Conservation (phyloP, 116 monocot species). For the Cymodocea nodosa region DNA sequence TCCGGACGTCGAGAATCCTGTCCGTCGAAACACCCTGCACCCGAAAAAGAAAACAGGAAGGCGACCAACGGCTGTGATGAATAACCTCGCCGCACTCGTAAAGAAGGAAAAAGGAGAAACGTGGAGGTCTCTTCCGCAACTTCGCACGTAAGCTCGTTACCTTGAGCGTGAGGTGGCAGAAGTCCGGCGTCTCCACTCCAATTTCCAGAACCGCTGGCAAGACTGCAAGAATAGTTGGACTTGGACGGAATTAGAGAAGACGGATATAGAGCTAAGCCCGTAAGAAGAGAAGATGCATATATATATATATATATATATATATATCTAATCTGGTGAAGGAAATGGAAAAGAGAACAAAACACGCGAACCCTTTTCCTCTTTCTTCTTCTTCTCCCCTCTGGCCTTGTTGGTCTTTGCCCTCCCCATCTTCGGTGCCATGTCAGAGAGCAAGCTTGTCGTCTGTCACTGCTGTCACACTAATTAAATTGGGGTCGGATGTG, state of each 20-base stretch:
- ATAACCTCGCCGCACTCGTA: not conserved
- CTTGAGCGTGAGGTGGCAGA: constrained; percentile 79
- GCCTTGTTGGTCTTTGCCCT: constrained; percentile 66
- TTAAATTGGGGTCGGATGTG: not conserved
- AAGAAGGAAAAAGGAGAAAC: too few species aligned
- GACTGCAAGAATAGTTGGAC: constrained; percentile 32
- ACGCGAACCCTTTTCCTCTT: constrained; percentile 80
- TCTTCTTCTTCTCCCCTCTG: constrained; percentile 96
- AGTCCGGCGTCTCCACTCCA: constrained; percentile 67
- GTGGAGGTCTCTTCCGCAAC: not conserved
- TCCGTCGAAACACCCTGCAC: constrained; percentile 97
- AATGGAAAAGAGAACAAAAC: not conserved
- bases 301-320: too few species aligned
- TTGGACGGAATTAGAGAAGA: not conserved
- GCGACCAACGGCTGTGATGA: constrained; percentile 1
- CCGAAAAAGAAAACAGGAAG: not conserved
- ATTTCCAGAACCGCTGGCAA: constrained; percentile 76
- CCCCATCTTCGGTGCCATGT: constrained; percentile 83
- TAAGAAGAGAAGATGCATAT: too few species aligned
- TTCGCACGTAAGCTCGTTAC: constrained; percentile 12
- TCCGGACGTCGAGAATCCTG: constrained; percentile 77
- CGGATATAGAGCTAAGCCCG: not conserved
- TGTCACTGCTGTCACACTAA: not conserved
- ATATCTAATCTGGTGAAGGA: not conserved
- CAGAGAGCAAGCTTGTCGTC: not conserved